phyloP scores from a whole-genome alignment of 768 basidiomycete genomes.

The Tubosaeta sp. region DNA sequence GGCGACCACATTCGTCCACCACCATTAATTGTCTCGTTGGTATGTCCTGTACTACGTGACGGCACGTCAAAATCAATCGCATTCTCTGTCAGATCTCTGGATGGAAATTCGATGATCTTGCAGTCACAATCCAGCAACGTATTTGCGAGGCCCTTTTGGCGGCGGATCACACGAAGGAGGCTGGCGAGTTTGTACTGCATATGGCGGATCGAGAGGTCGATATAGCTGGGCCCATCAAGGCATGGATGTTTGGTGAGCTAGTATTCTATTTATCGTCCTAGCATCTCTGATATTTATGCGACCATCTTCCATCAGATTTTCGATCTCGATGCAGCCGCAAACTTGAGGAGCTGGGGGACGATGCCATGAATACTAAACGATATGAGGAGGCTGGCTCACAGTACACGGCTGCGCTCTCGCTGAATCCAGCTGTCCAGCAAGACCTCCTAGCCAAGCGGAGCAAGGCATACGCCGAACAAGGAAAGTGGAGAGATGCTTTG shows the following conservation, averaged over 20 bases:
- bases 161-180: not conserved
- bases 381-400: not conserved
- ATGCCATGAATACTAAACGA: not conserved
- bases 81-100: conserved; percentile 3
- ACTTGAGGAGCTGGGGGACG: not conserved
- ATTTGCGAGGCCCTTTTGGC: conserved; percentile 5
- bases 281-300: not conserved
- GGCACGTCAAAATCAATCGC: not conserved
- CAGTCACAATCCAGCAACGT: not conserved
- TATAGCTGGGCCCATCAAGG: not conserved
- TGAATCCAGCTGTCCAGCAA: not conserved
- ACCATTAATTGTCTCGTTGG: not conserved
- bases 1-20: not conserved
- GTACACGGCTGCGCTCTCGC: not conserved
- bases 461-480: not conserved
- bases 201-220: not conserved
- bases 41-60: not conserved
- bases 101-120: conserved; percentile 4
- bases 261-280: not conserved
- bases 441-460: not conserved
- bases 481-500: not conserved
- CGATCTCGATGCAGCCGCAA: not conserved
- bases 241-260: not conserved
- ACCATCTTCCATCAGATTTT: not conserved
- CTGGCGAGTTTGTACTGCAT: not conserved